These are phyloP conservation scores for Cystobasidiaceae sp. DNA, from an alignment of 1,284 basidiomycete genomes.

Conservation along the genomic window DNA sequence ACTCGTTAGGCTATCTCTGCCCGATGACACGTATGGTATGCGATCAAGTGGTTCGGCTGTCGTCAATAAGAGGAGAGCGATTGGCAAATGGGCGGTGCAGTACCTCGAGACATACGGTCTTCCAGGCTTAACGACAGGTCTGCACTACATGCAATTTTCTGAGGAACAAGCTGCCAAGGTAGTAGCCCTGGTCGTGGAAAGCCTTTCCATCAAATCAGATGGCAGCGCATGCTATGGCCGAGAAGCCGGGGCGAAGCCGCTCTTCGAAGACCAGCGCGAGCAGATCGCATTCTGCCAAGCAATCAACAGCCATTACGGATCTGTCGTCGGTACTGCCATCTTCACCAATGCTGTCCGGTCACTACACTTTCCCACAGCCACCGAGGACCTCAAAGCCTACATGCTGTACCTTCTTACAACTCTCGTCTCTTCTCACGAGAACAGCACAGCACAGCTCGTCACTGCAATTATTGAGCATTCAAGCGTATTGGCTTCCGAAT, in stretches of 20 bases:
- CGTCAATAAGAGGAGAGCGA: constrained; percentile 1
- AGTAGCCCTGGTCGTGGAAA: constrained; percentile 5
- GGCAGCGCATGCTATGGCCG: constrained; percentile 6
- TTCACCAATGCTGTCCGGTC: constrained; percentile 4
- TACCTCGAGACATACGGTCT: background rate
- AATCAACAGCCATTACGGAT: background rate
- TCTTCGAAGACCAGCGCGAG: background rate
- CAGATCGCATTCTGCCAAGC: background rate
- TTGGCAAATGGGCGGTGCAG: constrained; percentile 15
- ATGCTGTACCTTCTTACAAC: background rate
- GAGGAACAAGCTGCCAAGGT: constrained; percentile 10
- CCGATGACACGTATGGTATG: constrained; percentile 13
- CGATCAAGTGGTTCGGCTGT: constrained; percentile 8
- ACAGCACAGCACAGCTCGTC: background rate
- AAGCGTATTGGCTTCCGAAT: constrained; percentile 4
- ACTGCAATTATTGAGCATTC: constrained; percentile 9
- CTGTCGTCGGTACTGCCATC: background rate
- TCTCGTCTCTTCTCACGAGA: background rate
- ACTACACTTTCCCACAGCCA: background rate
- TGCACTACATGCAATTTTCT: background rate
- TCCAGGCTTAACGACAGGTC: constrained; percentile 2
- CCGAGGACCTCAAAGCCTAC: constrained; percentile 1
- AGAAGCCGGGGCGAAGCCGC: background rate
- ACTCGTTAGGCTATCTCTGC: constrained; percentile 8
- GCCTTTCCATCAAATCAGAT: background rate